Percentiles rank a stretch among this genome's conserved stretches.
Evolutionary conservation across 768 basidiomycete species (phyloP).

Genomic region (Pleurotus sapidus): DNA sequence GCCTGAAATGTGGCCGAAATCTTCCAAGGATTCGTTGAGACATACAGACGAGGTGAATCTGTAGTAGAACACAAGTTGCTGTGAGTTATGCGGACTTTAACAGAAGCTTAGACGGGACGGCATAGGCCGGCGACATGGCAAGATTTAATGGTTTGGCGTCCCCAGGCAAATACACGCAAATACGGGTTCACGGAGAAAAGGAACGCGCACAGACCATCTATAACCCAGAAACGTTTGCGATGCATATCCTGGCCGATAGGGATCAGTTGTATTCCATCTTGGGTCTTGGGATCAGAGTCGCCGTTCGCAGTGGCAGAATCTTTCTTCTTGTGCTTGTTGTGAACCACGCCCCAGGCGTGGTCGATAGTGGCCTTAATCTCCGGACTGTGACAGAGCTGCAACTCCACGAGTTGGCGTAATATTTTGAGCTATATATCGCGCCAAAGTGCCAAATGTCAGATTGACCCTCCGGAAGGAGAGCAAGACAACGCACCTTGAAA

Average conservation of each 20-base stretch:
- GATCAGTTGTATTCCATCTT: constrained; percentile 58
- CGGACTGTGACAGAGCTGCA: constrained; percentile 69
- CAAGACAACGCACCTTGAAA: constrained; percentile 60
- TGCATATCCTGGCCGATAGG: constrained; percentile 77
- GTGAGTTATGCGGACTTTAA: constrained; percentile 25
- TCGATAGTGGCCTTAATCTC: constrained; percentile 74
- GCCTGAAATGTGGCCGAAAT: constrained; percentile 74
- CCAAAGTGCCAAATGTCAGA: neutral
- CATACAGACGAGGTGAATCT: constrained; percentile 86
- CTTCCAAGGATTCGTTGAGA: constrained; percentile 91
- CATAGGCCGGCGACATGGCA: constrained; percentile 35
- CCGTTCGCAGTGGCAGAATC: constrained; percentile 54
- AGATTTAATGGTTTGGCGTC: constrained; percentile 36
- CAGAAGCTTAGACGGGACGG: constrained; percentile 24
- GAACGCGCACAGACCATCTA: constrained; percentile 78
- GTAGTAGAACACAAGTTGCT: constrained; percentile 19
- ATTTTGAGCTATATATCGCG: constrained; percentile 62
- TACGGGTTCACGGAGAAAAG: constrained; percentile 35
- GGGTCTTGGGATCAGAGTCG: constrained; percentile 63
- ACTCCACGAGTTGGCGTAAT: constrained; percentile 80
- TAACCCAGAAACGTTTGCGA: constrained; percentile 81
- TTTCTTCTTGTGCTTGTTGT: constrained; percentile 83
- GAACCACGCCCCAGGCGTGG: constrained; percentile 83
- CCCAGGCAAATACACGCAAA: constrained; percentile 74
- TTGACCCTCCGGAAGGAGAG: constrained; percentile 7